These are phyloP conservation scores for Citrus trifoliata DNA, from an alignment of 345 rosid genomes.

Conservation along the genomic window DNA sequence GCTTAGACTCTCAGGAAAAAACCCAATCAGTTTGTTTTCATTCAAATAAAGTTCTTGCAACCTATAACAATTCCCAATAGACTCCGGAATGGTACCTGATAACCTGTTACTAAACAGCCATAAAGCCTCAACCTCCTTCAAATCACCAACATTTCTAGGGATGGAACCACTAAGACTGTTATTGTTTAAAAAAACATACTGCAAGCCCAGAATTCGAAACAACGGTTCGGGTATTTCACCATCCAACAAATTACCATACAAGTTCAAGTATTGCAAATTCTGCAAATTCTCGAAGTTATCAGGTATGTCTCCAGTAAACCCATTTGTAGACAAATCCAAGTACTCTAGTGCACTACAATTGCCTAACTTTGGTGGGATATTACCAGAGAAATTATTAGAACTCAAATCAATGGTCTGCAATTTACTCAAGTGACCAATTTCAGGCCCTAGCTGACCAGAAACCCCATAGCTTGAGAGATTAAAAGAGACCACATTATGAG, in stretches of 20 bases:
- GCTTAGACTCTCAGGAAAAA: constrained; percentile 53
- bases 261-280: constrained; percentile 25
- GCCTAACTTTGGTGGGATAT: constrained; percentile 44
- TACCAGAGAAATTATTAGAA: constrained; percentile 47
- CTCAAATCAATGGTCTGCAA: constrained; percentile 51
- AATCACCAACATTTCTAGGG: constrained; percentile 50
- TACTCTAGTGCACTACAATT: constrained; percentile 45
- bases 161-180: constrained; percentile 67
- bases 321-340: constrained; percentile 56
- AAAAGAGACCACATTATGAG: constrained; percentile 31
- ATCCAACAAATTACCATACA: constrained; percentile 46
- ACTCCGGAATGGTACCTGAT: constrained; percentile 63
- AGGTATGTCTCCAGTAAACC: constrained; percentile 54
- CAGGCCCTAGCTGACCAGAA: constrained; percentile 61
- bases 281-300: constrained; percentile 33
- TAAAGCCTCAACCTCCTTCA: constrained; percentile 34
- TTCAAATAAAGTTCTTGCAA: constrained; percentile 43
- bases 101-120: constrained; percentile 42
- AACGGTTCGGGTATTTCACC: constrained; percentile 60
- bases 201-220: constrained; percentile 39
- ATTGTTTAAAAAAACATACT: constrained; percentile 29
- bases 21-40: constrained; percentile 48
- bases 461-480: constrained; percentile 42
- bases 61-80: constrained; percentile 56
- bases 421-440: constrained; percentile 39